Base-by-base conservation (phyloP, 371 early-diverging fungal genomes). In the Mucor piriformis region DNA sequence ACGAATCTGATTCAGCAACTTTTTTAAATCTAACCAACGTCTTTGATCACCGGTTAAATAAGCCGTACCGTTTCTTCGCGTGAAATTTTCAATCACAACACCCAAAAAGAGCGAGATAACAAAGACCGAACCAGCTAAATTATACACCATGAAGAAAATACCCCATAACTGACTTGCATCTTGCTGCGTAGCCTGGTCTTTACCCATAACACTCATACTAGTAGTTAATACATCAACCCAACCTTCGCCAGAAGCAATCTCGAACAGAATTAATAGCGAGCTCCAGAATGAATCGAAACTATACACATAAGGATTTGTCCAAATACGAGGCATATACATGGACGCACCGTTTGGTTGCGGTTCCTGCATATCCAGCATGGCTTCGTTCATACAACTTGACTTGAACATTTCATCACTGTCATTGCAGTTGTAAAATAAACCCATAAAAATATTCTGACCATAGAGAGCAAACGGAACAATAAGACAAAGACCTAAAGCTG, bases 401-500 rank as follows among this genome's bases (percentile, higher is more conserved):
- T 77, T 80, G 3, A 5, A 6, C 21, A 32, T 49, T 15, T 16
- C 34, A 10, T 58, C 60, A 12, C 49, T 64, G 57, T 88, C 90
- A 52, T 84, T 88, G 60, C 90, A 90, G 13, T 21, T 29, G 54
- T 69, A 83, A 33, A 88, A 81, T 10, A 82, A 57, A 0, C 87
- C 88, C 47, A 76, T 67, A 49, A 88, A 90, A 3, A 88, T 52
- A 18, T 83, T 84, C 58, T 83, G 80, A 0, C 88, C 89, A 63
- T 87, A 88, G 2, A 90, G 69, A 1, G 88, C 88, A 68, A 86
- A 88, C 0, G 90, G 90, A 0, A 88, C 75, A 47, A 89, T 80
- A 16, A 90, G 60, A 32, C 76, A 65, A 21, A 89, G 38, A 25
- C 82, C 77, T 2, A 88, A 61, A n/a, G 74, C 57, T 0, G 79